Evolutionary conservation across 2,329 filamentous ascomycete species (phyloP).

Genomic region (Colletotrichum shisoi): DNA sequence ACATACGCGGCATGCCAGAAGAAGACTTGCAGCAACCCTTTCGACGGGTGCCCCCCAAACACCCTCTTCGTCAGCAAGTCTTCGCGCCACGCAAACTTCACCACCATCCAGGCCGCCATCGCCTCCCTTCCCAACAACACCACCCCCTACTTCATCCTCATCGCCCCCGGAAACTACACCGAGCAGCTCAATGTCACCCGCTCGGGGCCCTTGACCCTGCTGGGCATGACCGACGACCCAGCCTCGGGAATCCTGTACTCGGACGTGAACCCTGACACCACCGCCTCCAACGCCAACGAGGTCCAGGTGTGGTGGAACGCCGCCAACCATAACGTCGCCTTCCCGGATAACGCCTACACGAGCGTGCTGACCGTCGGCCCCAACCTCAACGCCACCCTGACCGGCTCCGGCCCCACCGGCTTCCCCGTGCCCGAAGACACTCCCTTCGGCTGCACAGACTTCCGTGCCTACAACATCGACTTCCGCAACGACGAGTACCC

Average conservation of each 20-base stretch:
- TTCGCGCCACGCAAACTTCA: constrained; percentile 49
- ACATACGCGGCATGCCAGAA: constrained; percentile 47
- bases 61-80: constrained; percentile 54
- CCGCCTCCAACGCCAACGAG: constrained; percentile 47
- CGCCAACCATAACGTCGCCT: constrained; percentile 58
- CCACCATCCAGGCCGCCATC: constrained; percentile 53
- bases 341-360: constrained; percentile 69
- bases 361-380: constrained; percentile 69
- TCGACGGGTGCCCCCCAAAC: constrained; percentile 50
- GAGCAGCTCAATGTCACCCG: constrained; percentile 73
- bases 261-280: constrained; percentile 54
- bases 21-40: constrained; percentile 46
- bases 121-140: constrained; percentile 52
- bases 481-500: constrained; percentile 67
- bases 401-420: constrained; percentile 68
- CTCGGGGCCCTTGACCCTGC: constrained; percentile 65
- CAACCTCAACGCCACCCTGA: constrained; percentile 68
- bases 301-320: constrained; percentile 67
- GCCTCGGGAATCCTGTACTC: constrained; percentile 47
- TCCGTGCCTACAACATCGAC: constrained; percentile 72
- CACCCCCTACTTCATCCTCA: constrained; percentile 62
- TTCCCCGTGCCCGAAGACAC: constrained; percentile 67
- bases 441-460: constrained; percentile 69
- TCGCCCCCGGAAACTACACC: constrained; percentile 66
- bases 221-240: constrained; percentile 63